Base-by-base conservation (phyloP, 2,329 filamentous ascomycete genomes). In the Didymellaceae sp. region DNA sequence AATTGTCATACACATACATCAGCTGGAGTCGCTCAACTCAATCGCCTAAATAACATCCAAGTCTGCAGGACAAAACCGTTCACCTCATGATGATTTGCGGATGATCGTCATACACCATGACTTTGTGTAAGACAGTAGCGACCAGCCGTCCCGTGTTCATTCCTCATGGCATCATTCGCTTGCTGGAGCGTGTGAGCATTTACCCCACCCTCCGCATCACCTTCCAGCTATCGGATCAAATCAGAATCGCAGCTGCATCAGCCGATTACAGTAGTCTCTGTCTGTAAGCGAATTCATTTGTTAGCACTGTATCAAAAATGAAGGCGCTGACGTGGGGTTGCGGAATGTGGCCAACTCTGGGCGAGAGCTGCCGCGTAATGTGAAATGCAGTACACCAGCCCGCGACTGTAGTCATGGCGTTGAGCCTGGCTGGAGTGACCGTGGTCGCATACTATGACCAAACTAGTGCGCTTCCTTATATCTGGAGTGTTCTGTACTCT, bases 401-500 rank as follows among this genome's bases (percentile, higher is more conserved):
- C 37, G 43, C 42, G 37, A 42, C 14, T 18, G 21, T 17, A 11
- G 16, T 17, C 14, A 20, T 51, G 21, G 48, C 42, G 38, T 46
- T 46, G 48, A 43, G 37, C 43, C 5, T 43, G 16, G 42, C 48
- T 42, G 48, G 38, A 39, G 32, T 42, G 39, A 35, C 45, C 20
- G 41, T 37, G 31, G n/a, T n/a, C n/a, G n/a, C n/a, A n/a, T 6
- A 37, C 47, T 37, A 52, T 32, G 25, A 17, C 42, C 25, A 42
- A 33, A 38, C 2, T 18, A 21, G 48, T 26, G 31, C 18, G 9
- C 31, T 21, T 13, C 32, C 37, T 42, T 38, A 38, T 32, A 24
- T 52, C 48, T 52, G 37, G 48, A 52, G 42, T 38, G 24, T 42
- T 33, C 43, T 52, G 48, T 52, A 52, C 42, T 39, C 35, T n/a